A percentile compares a stretch with the other conserved stretches of the same genome.
Conservation (phyloP, 1,139 yeast species). For the Sugiyamaella grinbergsii region DNA sequence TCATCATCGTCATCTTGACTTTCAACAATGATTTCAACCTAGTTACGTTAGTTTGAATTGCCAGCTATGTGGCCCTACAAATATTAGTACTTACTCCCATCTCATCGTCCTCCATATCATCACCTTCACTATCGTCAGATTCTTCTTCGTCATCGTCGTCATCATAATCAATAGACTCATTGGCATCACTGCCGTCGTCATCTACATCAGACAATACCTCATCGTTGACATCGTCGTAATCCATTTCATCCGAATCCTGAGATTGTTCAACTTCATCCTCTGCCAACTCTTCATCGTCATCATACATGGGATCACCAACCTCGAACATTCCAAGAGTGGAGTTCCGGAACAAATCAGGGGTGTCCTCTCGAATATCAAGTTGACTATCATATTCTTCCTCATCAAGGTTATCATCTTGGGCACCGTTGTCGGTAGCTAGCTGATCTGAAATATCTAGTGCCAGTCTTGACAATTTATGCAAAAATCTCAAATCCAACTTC, state of each 20-base stretch:
- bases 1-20: constrained; percentile 41
- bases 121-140: constrained; percentile 43
- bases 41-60: constrained; percentile 1
- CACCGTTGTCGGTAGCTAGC: constrained; percentile 53
- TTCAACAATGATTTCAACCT: constrained; percentile 34
- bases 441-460: constrained; percentile 39
- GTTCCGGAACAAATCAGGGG: constrained; percentile 81
- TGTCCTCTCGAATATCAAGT: constrained; percentile 65
- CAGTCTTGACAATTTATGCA: constrained; percentile 60
- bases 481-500: constrained; percentile 58
- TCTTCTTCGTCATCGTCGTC: constrained; percentile 42
- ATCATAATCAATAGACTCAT: constrained; percentile 24
- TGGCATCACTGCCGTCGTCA: constrained; percentile 36
- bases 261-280: constrained; percentile 34
- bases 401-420: constrained; percentile 64
- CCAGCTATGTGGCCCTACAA: not conserved
- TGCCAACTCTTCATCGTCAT: constrained; percentile 49
- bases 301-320: constrained; percentile 72
- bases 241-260: constrained; percentile 36
- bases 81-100: constrained; percentile 34
- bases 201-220: constrained; percentile 43
- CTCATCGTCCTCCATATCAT: constrained; percentile 37
- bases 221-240: constrained; percentile 37
- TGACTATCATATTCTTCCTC: constrained; percentile 35
- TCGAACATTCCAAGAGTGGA: constrained; percentile 96